Evolutionary conservation across 768 basidiomycete genomes (phyloP), one percentile per base, ranked within the genome.

Genomic region (Serendipita indica): DNA sequence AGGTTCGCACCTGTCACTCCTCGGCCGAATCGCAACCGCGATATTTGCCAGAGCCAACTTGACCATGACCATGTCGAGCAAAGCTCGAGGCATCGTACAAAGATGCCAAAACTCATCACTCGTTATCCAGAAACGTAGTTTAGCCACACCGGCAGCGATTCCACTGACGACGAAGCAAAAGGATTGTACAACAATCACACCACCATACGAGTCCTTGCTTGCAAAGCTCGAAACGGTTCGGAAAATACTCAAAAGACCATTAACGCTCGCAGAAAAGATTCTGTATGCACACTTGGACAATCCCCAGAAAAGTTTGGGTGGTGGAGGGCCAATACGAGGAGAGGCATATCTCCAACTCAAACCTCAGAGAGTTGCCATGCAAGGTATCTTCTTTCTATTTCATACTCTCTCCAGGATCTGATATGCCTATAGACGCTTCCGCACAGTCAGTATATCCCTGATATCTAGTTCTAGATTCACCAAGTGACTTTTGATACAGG

Each of bases 251-350:
- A 75, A 81, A 63, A 75, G 83, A 58, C 93, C 92, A 34, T 73
- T 99, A 58, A 90, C 92, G 2, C 76, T 99, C n/a, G 86, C 93
- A 20, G 96, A 99, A 72, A 99, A 99, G 77, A 93, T 98, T 39
- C 76, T 99, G 30, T 98, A 96, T 72, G 84, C 89, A 65, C 96
- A 99, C 71, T 73, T 97, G 58, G 72, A 80, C 62, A 79, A 94
- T 64, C 89, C 89, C 3, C 79, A 84, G 60, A 80, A 82, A 65
- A 81, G 74, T 58, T 71, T 93, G 46, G 77, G 77, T 33, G 71
- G 77, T 43, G 79, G 79, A 28, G 79, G 81, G 30, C 82, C 78
- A 63, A 76, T 90, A 37, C 77, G 93, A 64, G 94, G 93, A 18
- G 82, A 92, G 68, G 76, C 82, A 5, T 94, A 98, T 71, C 76